These are phyloP conservation scores for Salvia miltiorrhiza DNA, from an alignment of 257 asterid species.

Conservation along the genomic window DNA sequence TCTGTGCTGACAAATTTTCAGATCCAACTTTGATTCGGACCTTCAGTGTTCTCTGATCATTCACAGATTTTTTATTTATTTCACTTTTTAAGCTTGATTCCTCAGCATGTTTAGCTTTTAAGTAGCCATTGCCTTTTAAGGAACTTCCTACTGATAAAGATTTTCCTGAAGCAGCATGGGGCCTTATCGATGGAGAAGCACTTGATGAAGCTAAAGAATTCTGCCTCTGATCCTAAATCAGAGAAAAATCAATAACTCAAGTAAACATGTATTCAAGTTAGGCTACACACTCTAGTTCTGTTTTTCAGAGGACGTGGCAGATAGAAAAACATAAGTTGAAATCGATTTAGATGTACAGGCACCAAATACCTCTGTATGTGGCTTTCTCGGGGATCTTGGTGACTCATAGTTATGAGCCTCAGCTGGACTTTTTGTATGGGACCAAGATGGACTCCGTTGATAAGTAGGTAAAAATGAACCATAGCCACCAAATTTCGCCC, in stretches of 20 bases:
- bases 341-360: no score
- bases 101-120: conserved; percentile 41
- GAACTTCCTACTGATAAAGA: conserved; percentile 35
- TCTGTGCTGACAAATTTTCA: conserved; percentile 59
- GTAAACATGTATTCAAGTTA: conserved; percentile 15
- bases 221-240: conserved; percentile 62
- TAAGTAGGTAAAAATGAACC: conserved; percentile 94
- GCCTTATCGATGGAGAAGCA: conserved; percentile 50
- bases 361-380: conserved; percentile 67
- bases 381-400: conserved; percentile 49
- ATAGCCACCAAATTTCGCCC: conserved; percentile 94
- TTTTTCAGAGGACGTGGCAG: neutral
- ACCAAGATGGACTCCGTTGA: conserved; percentile 78
- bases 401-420: conserved; percentile 41
- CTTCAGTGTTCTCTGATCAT: conserved; percentile 69
- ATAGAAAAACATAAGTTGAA: neutral
- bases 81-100: conserved; percentile 46
- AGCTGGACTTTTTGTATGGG: conserved; percentile 58
- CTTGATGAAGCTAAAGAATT: conserved; percentile 49
- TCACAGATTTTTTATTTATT: conserved; percentile 33
- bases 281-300: neutral
- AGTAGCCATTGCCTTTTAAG: conserved; percentile 32
- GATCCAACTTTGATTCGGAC: conserved; percentile 87
- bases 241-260: conserved; percentile 32
- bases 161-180: conserved; percentile 45